Evolutionary conservation across 2,329 filamentous ascomycete species (phyloP).

Genomic region (Fusarium vanettenii): DNA sequence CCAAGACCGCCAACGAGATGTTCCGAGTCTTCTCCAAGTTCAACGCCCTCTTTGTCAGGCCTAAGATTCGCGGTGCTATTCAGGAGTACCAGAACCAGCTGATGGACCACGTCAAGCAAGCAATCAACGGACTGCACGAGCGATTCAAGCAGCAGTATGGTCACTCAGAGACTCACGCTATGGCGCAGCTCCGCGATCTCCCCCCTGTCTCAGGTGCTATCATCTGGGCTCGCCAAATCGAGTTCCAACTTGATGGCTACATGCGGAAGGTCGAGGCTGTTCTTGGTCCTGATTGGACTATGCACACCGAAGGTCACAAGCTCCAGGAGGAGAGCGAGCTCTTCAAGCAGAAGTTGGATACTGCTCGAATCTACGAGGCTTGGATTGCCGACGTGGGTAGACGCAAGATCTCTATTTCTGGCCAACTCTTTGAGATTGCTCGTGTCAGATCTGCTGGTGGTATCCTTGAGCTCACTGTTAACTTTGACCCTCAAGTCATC

Average conservation of each 20-base stretch:
- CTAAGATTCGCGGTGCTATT: slow-evolving; percentile 98
- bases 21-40: slow-evolving; percentile 99
- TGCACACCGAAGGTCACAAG: slow-evolving; percentile 95
- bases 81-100: slow-evolving; percentile 98
- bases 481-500: slow-evolving; percentile 97
- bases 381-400: slow-evolving; percentile 93
- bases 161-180: slow-evolving; percentile 96
- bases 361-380: slow-evolving; percentile 91
- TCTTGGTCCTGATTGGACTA: slow-evolving; percentile 90
- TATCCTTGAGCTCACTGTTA: slow-evolving; percentile 87
- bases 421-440: slow-evolving; percentile 89
- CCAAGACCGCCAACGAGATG: slow-evolving; percentile 99
- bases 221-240: slow-evolving; percentile 97
- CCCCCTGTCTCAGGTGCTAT: slow-evolving; percentile 97
- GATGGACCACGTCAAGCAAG: slow-evolving; percentile 97
- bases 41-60: slow-evolving; percentile 96
- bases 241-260: slow-evolving; percentile 93
- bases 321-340: slow-evolving; percentile 90
- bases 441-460: slow-evolving; percentile 93
- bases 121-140: slow-evolving; percentile 92
- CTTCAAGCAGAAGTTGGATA: slow-evolving; percentile 97
- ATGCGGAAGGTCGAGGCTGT: slow-evolving; percentile 99
- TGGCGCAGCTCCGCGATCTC: slow-evolving; percentile 96
- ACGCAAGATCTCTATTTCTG: slow-evolving; percentile 90
- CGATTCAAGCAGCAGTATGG: slow-evolving; percentile 99